Conservation (phyloP, 352 stramenopile genomes). For the Thraustochytrium striatum region DNA sequence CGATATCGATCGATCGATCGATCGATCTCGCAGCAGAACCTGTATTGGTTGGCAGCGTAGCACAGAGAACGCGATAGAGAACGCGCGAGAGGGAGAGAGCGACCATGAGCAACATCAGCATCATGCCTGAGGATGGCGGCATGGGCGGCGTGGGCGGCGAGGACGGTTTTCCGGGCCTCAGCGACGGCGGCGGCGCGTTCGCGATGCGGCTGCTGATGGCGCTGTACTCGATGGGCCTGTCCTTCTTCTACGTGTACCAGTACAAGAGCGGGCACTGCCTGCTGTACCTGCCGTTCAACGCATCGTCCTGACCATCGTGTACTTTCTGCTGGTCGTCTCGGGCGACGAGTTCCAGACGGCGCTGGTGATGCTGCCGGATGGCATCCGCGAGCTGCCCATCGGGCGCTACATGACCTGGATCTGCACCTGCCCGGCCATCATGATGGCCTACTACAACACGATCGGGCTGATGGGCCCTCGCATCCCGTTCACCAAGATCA, state of each 20-base stretch:
- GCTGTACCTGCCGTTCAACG: slow-evolving; percentile 22
- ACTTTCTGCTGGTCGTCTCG: background rate
- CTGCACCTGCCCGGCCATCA: slow-evolving; percentile 30
- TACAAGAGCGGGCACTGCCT: slow-evolving; percentile 1
- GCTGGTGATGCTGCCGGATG: background rate
- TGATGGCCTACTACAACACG: slow-evolving; percentile 10
- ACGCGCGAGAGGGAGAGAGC: too few relatives aligned
- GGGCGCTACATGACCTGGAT: slow-evolving; percentile 35
- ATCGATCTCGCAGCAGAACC: too few relatives aligned
- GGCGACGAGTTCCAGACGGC: background rate
- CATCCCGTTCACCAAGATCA: slow-evolving; percentile 3
- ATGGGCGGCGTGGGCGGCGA: too few relatives aligned
- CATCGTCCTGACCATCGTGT: slow-evolving; percentile 11
- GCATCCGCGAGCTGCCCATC: background rate
- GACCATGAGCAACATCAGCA: too few relatives aligned
- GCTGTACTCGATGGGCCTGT: slow-evolving; percentile 2
- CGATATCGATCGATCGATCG: too few relatives aligned
- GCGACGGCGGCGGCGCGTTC: too few relatives aligned
- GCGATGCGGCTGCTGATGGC: too few relatives aligned
- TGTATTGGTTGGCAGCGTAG: too few relatives aligned
- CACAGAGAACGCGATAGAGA: too few relatives aligned
- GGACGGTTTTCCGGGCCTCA: too few relatives aligned
- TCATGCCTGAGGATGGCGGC: too few relatives aligned
- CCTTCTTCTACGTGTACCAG: slow-evolving; percentile 35
- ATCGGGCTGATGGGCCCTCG: slow-evolving; percentile 26